Conservation (phyloP, 2,329 filamentous ascomycete genomes). For the Harringtonia lauricola region DNA sequence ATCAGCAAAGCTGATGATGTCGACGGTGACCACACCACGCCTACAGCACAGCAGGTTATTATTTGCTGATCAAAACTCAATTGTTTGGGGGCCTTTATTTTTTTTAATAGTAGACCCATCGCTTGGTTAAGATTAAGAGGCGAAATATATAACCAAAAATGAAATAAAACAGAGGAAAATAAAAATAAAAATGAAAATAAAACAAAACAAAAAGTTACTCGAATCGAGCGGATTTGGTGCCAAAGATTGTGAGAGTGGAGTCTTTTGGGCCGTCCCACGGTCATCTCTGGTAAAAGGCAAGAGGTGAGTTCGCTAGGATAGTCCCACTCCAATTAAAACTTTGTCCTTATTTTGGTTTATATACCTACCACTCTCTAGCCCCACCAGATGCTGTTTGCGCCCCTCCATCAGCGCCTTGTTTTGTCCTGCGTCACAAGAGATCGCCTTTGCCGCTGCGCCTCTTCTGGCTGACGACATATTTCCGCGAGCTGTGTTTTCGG, state of each 20-base stretch:
- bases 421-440: too few relatives aligned
- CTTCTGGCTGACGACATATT: too few relatives aligned
- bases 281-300: conserved; percentile 17
- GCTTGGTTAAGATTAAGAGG: too few relatives aligned
- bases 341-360: conserved; percentile 7
- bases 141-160: neutral
- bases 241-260: conserved; percentile 15
- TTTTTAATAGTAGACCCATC: too few relatives aligned
- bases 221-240: conserved; percentile 12
- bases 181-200: conserved; percentile 2
- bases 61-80: too few relatives aligned
- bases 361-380: conserved; percentile 2
- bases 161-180: neutral
- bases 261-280: conserved; percentile 15
- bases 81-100: too few relatives aligned
- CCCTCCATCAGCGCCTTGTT: too few relatives aligned
- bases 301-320: conserved; percentile 17
- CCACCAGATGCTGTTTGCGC: neutral
- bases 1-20: neutral
- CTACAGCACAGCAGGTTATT: neutral
- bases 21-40: neutral
- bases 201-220: conserved; percentile 5
- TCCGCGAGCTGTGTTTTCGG: too few relatives aligned
- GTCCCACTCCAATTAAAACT: conserved; percentile 14
- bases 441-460: too few relatives aligned